Base-by-base conservation (phyloP, 2,329 filamentous ascomycete species). In the Chaetomium globosum region DNA sequence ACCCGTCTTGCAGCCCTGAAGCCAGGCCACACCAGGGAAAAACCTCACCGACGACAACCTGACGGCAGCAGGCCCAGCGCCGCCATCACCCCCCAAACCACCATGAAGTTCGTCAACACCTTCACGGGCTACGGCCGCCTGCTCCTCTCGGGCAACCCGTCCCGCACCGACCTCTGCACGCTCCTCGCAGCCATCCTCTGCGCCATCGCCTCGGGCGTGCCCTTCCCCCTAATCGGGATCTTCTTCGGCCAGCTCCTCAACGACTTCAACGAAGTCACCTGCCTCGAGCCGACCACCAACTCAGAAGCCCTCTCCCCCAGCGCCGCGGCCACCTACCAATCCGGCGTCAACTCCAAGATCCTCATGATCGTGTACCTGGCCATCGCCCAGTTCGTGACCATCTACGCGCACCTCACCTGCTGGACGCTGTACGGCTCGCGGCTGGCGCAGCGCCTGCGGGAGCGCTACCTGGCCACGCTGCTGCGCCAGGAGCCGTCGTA, bases 381-480 rank as follows among this genome's bases (percentile, higher is more conserved):
- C 28, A 84, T 89, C 66, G 87, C 83, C 36, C 83, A 85, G 66
- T 88, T 91, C 70, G 80, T 82, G 49, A 77, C 85, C 65, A 88
- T 91, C 68, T 92, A 90, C 74, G 76, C 80, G 61, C 85, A 90
- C 72, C 80, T 87, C 33, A 79, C 84, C 9, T 88, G 83, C 71
- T 91, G 87, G 87, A 87, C 80, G 67, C 77, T 90, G 67, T 82
- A 83, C 66, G 87, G 87, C 63, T 85, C 87, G 65, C 83, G 87
- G 3, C 79, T 91, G 9, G 85, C 86, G 48, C 85, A 87, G 68
- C 81, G 88, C 39, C 77, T 91, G 53, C 83, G 88, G 49, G 84
- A 88, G 71, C 78, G 77, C 30, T 90, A 90, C 71, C 80, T 90
- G 21, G 77, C 80, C 51, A 82, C 80, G 30, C 75, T 90, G 21